Evolutionary conservation across 2,329 filamentous ascomycete species (phyloP).

Genomic region (Verticillium tricorpus): DNA sequence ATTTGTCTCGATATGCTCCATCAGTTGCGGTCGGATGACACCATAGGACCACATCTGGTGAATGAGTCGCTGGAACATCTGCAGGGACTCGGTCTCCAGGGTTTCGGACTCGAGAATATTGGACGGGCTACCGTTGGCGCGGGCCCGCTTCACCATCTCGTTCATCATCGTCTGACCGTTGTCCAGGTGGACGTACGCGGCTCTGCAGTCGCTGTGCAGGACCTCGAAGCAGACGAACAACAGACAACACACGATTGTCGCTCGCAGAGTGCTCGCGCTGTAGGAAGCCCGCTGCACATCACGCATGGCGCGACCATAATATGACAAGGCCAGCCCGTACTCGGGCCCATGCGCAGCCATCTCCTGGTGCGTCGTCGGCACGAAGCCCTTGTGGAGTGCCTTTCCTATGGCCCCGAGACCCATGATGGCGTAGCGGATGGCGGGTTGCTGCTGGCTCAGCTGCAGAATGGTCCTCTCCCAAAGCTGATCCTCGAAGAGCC

Average conservation of each 20-base stretch:
- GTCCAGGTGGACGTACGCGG: slow-evolving; percentile 28
- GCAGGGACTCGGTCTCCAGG: slow-evolving; percentile 21
- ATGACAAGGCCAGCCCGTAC: slow-evolving; percentile 26
- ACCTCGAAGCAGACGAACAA: slow-evolving; percentile 33
- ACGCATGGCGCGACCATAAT: slow-evolving; percentile 27
- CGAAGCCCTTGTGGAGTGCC: slow-evolving; percentile 8
- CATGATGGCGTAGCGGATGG: slow-evolving; percentile 30
- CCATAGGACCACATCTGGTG: slow-evolving; percentile 22
- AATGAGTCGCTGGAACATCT: slow-evolving; percentile 23
- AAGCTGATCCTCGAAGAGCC: slow-evolving; percentile 28
- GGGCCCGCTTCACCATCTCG: slow-evolving; percentile 19
- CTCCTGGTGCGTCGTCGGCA: slow-evolving; percentile 5
- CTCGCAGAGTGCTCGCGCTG: slow-evolving; percentile 14
- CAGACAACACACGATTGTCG: slow-evolving; percentile 29
- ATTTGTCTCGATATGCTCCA: background rate
- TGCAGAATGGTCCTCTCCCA: slow-evolving; percentile 30
- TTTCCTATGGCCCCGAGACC: slow-evolving; percentile 30
- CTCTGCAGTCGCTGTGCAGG: slow-evolving; percentile 28
- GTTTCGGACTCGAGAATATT: slow-evolving; percentile 1
- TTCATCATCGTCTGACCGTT: slow-evolving; percentile 31
- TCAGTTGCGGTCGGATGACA: slow-evolving; percentile 7
- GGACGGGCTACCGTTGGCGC: background rate
- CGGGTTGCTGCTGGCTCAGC: slow-evolving; percentile 24
- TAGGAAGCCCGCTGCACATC: slow-evolving; percentile 18
- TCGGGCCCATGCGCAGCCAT: slow-evolving; percentile 10